Conservation (phyloP, 345 rosid species). For the Conringia planisiliqua region DNA sequence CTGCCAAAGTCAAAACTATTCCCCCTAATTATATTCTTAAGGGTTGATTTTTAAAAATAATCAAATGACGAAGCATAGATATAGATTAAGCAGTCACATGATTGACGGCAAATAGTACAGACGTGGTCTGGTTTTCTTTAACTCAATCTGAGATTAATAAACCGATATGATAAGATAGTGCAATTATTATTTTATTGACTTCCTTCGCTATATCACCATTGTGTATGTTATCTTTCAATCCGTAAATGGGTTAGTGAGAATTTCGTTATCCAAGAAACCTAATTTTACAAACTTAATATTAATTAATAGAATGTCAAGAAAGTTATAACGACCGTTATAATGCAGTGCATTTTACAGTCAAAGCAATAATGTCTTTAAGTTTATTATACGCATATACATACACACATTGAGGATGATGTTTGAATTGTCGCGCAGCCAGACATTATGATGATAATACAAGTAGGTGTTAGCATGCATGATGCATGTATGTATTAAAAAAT, state of each 20-base stretch:
- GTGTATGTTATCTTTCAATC: neutral
- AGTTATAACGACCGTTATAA: constrained; percentile 13
- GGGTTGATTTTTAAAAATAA: neutral
- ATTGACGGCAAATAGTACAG: neutral
- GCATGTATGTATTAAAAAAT: neutral
- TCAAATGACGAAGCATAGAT: neutral
- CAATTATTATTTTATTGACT: neutral
- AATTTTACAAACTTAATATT: neutral
- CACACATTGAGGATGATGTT: neutral
- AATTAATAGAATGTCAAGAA: neutral
- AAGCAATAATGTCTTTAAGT: constrained; percentile 25
- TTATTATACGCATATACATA: neutral
- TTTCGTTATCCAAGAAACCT: constrained; percentile 18
- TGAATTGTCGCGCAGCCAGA: constrained; percentile 28
- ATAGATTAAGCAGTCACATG: neutral
- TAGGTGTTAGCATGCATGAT: constrained; percentile 12
- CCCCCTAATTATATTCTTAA: neutral
- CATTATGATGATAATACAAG: constrained; percentile 24
- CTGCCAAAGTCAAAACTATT: constrained; percentile 14
- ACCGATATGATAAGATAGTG: neutral
- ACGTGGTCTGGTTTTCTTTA: neutral
- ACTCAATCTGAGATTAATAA: neutral
- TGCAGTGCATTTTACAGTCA: constrained; percentile 21
- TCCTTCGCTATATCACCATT: neutral
- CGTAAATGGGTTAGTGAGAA: constrained; percentile 5